Evolutionary conservation across 2,329 filamentous ascomycete genomes (phyloP).

Genomic region (Magnaporthiopsis poae): DNA sequence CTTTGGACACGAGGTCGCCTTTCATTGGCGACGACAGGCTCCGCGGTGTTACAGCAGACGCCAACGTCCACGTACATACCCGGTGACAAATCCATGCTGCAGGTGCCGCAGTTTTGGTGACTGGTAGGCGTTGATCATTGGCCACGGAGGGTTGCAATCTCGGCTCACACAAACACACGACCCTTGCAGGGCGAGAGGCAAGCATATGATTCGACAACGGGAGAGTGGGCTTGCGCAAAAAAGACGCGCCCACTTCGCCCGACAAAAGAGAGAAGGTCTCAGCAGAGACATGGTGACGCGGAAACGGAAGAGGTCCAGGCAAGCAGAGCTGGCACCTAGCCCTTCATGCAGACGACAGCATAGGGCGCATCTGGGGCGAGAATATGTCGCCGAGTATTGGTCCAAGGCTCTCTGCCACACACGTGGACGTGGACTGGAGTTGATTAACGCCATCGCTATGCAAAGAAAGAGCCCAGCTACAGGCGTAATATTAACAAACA

Average conservation of each 20-base stretch:
- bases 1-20: background rate
- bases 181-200: background rate
- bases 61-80: background rate
- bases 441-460: conserved; percentile 8
- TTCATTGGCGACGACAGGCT: background rate
- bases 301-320: background rate
- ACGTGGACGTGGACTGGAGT: background rate
- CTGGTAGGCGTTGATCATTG: background rate
- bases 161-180: background rate
- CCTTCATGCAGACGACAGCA: background rate
- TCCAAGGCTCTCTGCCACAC: background rate
- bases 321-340: background rate
- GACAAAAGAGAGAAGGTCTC: background rate
- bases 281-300: background rate
- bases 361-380: background rate
- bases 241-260: background rate
- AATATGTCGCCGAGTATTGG: background rate
- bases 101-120: background rate
- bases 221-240: background rate
- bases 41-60: background rate
- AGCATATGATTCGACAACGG: background rate
- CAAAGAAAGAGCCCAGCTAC: background rate
- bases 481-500: background rate
- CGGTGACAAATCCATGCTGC: background rate
- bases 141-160: background rate